phyloP scores from a whole-genome alignment of 1,284 basidiomycete genomes.

The Ceratobasidium sp. region DNA sequence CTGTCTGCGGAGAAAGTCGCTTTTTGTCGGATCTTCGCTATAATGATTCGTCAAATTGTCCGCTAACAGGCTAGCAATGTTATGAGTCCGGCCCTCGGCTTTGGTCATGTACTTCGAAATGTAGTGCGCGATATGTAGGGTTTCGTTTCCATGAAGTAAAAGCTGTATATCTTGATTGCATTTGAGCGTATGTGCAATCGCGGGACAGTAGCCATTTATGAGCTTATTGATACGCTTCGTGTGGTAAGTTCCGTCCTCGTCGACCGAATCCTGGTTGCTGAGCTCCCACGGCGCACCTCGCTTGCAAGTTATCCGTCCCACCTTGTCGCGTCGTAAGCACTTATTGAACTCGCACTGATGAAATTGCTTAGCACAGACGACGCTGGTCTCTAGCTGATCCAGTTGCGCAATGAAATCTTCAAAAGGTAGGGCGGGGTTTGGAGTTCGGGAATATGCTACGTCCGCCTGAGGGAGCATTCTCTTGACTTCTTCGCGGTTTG shows the following conservation, averaged over 20 bases:
- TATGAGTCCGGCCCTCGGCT: conserved; percentile 52
- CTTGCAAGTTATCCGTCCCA: conserved; percentile 56
- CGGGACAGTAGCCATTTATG: conserved; percentile 56
- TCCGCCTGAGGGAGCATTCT: conserved; percentile 49
- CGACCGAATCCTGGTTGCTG: conserved; percentile 51
- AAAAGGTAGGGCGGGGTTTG: conserved; percentile 1
- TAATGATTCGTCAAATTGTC: not conserved
- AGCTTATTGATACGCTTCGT: conserved; percentile 50
- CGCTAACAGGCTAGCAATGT: conserved; percentile 46
- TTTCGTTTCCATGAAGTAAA: conserved; percentile 24
- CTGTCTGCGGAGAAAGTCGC: not conserved
- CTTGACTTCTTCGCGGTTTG: conserved; percentile 44
- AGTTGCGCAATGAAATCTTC: not conserved
- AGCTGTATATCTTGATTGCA: conserved; percentile 60
- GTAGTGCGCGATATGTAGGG: conserved; percentile 18
- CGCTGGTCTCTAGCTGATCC: not conserved
- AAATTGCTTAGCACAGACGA: conserved; percentile 7
- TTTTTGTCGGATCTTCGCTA: not conserved
- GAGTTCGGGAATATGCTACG: conserved; percentile 10
- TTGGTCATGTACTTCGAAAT: conserved; percentile 54
- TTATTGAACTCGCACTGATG: conserved; percentile 51
- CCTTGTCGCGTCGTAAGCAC: conserved; percentile 52
- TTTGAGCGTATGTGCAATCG: conserved; percentile 51
- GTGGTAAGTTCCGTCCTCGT: conserved; percentile 6
- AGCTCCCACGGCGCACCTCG: conserved; percentile 57